Evolutionary conservation across 202 grass and related monocot species (phyloP).

Genomic region (Dendrocalamus latiflorus): DNA sequence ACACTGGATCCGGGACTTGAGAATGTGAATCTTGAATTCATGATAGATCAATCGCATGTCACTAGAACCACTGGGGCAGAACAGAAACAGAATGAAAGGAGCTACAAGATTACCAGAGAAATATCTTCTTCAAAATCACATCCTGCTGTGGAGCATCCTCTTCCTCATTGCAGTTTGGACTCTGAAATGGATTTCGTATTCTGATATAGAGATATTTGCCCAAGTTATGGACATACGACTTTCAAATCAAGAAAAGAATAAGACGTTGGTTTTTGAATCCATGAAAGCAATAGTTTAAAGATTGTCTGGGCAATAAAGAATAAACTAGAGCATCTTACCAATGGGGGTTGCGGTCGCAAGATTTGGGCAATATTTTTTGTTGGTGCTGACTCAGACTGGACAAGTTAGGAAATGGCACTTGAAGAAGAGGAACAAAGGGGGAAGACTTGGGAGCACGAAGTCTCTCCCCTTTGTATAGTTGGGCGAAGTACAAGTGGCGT

Average conservation of each 20-base stretch:
- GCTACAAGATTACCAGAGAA: slow-evolving; percentile 13
- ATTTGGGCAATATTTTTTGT: slow-evolving; percentile 3
- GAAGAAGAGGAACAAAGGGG: not conserved
- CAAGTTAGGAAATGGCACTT: slow-evolving; percentile 1
- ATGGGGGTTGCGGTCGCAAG: not conserved
- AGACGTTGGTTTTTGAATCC: not conserved
- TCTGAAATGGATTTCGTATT: not conserved
- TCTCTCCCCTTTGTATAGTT: not conserved
- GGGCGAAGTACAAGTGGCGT: slow-evolving; percentile 13
- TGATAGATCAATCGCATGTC: not conserved
- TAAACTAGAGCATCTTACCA: not conserved
- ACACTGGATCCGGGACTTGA: not conserved
- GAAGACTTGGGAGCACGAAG: slow-evolving; percentile 13
- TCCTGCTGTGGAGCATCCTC: not conserved
- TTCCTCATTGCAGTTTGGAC: not conserved
- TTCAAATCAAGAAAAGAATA: not conserved
- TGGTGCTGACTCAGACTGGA: not conserved
- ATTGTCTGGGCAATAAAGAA: not conserved
- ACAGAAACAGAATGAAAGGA: not conserved
- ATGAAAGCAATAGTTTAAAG: not conserved
- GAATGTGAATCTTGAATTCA: not conserved
- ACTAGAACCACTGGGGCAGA: not conserved
- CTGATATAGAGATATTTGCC: not conserved
- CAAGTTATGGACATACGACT: not conserved
- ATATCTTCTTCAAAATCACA: slow-evolving; percentile 1